These are phyloP conservation scores for Castanea sativa DNA, from an alignment of 306 rosid genomes.

Conservation along the genomic window DNA sequence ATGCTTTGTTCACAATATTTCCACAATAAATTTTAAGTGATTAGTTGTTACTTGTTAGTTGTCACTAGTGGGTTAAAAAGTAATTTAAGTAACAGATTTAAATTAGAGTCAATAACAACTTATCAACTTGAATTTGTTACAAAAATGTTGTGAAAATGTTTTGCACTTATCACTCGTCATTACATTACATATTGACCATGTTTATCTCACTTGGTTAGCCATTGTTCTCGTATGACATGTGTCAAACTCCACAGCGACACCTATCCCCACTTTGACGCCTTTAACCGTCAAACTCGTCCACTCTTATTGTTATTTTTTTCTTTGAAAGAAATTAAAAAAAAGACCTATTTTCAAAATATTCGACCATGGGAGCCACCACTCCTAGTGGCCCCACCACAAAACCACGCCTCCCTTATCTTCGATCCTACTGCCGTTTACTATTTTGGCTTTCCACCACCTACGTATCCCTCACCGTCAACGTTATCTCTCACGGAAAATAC, in stretches of 20 bases:
- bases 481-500: conserved; percentile 4
- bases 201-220: not conserved
- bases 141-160: no score
- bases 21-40: no score
- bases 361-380: conserved; percentile 1
- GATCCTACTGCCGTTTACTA: conserved; percentile 10
- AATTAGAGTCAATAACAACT: no score
- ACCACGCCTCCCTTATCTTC: conserved; percentile 11
- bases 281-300: conserved; percentile 13
- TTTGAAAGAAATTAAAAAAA: not conserved
- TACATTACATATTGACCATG: not conserved
- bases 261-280: not conserved
- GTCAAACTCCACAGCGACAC: not conserved
- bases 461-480: conserved; percentile 3
- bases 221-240: conserved; percentile 1
- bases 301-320: not conserved
- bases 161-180: no score
- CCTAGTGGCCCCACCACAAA: not conserved
- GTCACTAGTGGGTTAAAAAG: no score
- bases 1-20: no score
- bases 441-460: conserved; percentile 6
- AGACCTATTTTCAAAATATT: not conserved
- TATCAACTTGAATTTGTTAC: no score
- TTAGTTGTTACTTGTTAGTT: no score
- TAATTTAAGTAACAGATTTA: no score